Evolutionary conservation across 2,329 filamentous ascomycete species (phyloP), one percentile per base, ranked within the genome.

Genomic region (Cladosporium austrohemisphaericum): DNA sequence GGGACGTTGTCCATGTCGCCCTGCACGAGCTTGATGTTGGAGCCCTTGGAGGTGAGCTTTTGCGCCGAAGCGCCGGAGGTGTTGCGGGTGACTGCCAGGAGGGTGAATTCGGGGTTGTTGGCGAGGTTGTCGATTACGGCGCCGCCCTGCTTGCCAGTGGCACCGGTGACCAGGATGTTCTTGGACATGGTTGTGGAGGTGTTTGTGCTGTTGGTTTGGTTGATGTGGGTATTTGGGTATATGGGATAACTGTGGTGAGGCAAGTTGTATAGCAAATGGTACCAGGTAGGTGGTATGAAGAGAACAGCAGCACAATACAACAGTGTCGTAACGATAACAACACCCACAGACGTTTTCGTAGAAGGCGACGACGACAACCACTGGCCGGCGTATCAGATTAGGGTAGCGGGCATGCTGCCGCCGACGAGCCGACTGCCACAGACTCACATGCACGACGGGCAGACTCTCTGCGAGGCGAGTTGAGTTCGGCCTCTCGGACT

Each of bases 71-170:
- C 45, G 0, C 77, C 78, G 28, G 67, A 60, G 1, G 72, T 56
- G 54, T 81, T 70, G 49, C 80, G 73, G 2, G 79, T 83, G 19
- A 82, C 68, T 7, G 79, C 80, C 8, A 80, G 68, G 33, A 83
- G 78, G 13, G 76, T 68, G 51, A 77, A 72, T 14, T 61, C 53
- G 50, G 65, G 54, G 43, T 62, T 60, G 53, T 55, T 57, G 37
- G 56, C 55, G 22, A 73, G 65, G 47, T 70, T 65, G 22, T 66
- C 61, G 46, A 74, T 63, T 35, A 73, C 67, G 13, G 69, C 62
- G 35, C 70, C 69, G 51, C 71, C 71, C 56, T 75, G 71, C 55
- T 74, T 72, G 51, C 71, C 71, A 2, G 71, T 74, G 5, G 70
- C 71, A 35, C 71, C 71, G 36, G 69, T 72, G 50, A 75, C 62